Base-by-base conservation (phyloP, 2,329 filamentous ascomycete species). In the Cordyceps cicadae region DNA sequence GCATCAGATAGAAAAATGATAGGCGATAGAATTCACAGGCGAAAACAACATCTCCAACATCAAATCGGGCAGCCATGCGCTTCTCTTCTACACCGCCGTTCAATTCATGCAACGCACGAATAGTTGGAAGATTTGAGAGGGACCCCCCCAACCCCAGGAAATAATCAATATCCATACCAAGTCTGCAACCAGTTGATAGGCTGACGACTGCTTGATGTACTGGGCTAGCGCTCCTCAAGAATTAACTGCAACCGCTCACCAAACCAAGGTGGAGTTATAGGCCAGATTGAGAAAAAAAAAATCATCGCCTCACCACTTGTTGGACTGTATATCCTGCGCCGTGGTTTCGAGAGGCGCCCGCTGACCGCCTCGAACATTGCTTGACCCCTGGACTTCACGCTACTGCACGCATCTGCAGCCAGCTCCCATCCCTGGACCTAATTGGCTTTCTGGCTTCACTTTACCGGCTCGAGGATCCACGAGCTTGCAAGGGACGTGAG, bases 1-100 rank as follows among this genome's bases (percentile, higher is more conserved):
- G 39, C 26, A 46, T 14, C 34, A 52, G 34, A 45, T 21, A 43
- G 15, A 48, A 54, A 60, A 54, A 19, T 54, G 58, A 60, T 26
- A 50, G 37, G 51, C 51, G 51, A 54, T 54, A 53, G 43, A 50
- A 54, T 41, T 43, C 41, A 54, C 58, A 54, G 21, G 43, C 51
- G 58, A 60, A 43, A 54, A 51, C 51, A 54, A 43, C 58, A 43
- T 60, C 52, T 51, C 51, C 43, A 60, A 24, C 43, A 49, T 53
- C 57, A 8, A 53, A 60, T 60, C 51, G 58, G 58, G 58, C 58
- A 60, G 41, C 58, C 58, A 55, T 60, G 51, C 58, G 21, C 58
- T 37, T 24, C 11, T 17, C 43, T 34, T 46, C 51, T 54, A 32
- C 58, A 60, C 58, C 58, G 58, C 58, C 45, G 51, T 54, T 54